Evolutionary conservation across 768 basidiomycete species (phyloP).

Genomic region (Kwoniella newhampshirensis): DNA sequence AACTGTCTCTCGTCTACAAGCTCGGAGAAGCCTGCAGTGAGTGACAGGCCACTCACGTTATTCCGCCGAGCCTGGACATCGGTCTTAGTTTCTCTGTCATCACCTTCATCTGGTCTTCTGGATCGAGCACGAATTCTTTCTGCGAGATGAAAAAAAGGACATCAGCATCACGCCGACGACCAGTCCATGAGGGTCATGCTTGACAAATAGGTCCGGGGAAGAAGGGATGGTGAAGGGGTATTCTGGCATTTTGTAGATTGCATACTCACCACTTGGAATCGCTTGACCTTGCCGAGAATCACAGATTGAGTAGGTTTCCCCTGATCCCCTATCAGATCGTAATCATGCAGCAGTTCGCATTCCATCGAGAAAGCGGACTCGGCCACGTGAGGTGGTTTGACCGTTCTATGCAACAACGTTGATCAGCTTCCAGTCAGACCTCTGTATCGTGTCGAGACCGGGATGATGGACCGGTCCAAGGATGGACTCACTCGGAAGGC

Average conservation of each 20-base stretch:
- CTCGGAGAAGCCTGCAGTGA: too few species aligned
- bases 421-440: not conserved
- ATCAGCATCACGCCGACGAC: too few species aligned
- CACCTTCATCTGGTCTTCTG: constrained; percentile 36
- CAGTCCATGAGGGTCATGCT: too few species aligned
- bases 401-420: constrained; percentile 26
- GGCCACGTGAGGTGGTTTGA: constrained; percentile 53
- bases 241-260: not conserved
- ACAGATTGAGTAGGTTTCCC: constrained; percentile 33
- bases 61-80: constrained; percentile 60
- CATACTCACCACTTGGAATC: constrained; percentile 52
- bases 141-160: not conserved
- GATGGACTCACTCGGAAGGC: constrained; percentile 38
- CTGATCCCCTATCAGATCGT: constrained; percentile 31
- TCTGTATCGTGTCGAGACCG: too few species aligned
- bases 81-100: constrained; percentile 45
- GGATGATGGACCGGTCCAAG: too few species aligned
- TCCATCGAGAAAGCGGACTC: constrained; percentile 55
- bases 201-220: too few species aligned
- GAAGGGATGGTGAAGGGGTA: too few species aligned
- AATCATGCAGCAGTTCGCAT: constrained; percentile 46
- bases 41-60: constrained; percentile 57
- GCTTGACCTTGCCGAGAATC: constrained; percentile 50
- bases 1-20: constrained; percentile 44
- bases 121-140: constrained; percentile 46